Conservation (phyloP, 2,329 filamentous ascomycete species). For the Aspergillus piperis region DNA sequence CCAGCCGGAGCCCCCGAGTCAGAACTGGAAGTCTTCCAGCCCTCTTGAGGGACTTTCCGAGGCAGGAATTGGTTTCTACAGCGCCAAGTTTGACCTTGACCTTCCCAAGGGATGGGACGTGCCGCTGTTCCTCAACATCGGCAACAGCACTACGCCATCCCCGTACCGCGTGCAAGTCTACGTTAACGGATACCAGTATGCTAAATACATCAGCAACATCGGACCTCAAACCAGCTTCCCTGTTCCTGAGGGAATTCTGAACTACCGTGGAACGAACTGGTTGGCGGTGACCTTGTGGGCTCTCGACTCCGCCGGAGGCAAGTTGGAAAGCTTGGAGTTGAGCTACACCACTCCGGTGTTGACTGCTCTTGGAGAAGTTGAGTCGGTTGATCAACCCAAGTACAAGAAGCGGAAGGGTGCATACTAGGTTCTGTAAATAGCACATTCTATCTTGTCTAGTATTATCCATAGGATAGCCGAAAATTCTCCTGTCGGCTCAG, state of each 20-base stretch:
- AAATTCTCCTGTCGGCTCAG: neutral
- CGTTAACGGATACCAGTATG: conserved; percentile 76
- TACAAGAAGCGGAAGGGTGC: conserved; percentile 53
- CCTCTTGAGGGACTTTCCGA: conserved; percentile 45
- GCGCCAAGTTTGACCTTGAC: conserved; percentile 53
- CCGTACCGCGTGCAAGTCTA: conserved; percentile 65
- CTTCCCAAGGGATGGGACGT: conserved; percentile 58
- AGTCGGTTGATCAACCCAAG: conserved; percentile 48
- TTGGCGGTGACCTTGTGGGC: conserved; percentile 70
- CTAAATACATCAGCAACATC: conserved; percentile 68
- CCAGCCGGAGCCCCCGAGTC: conserved; percentile 50
- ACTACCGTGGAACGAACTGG: conserved; percentile 71
- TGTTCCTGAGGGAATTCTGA: conserved; percentile 71
- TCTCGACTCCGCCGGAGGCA: conserved; percentile 58
- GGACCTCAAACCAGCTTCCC: conserved; percentile 72
- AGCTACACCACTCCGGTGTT: conserved; percentile 52
- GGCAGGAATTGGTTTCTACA: conserved; percentile 57
- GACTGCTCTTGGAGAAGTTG: conserved; percentile 52
- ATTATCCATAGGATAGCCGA: neutral
- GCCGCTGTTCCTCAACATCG: conserved; percentile 56
- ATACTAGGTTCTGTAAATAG: conserved; percentile 44
- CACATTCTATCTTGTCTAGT: neutral
- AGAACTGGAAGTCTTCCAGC: conserved; percentile 36
- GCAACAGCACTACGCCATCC: conserved; percentile 52
- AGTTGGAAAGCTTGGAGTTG: conserved; percentile 57